phyloP scores from a whole-genome alignment of 495 filamentous ascomycete genomes.

The Monascus purpureus region DNA sequence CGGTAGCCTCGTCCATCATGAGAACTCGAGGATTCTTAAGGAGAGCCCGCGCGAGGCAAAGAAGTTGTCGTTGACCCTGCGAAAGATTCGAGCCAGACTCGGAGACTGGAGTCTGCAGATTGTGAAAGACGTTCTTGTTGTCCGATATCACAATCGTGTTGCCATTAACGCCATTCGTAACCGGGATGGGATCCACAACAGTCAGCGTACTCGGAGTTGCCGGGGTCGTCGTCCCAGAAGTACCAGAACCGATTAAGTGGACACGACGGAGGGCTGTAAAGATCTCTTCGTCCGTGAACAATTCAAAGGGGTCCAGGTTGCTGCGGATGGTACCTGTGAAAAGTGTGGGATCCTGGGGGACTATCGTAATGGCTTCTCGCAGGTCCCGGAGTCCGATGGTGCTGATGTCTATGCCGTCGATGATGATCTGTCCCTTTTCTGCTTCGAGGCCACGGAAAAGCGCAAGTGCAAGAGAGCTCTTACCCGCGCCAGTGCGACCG shows the following conservation, averaged over 20 bases:
- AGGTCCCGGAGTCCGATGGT: slow-evolving; percentile 82
- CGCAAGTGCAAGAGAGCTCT: slow-evolving; percentile 88
- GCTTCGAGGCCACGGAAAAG: slow-evolving; percentile 97
- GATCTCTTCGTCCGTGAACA: slow-evolving; percentile 87
- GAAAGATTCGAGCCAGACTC: slow-evolving; percentile 95
- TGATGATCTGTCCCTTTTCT: slow-evolving; percentile 74
- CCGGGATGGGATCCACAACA: slow-evolving; percentile 2
- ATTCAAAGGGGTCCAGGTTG: slow-evolving; percentile 87
- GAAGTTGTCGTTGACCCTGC: slow-evolving; percentile 88
- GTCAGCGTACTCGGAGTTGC: slow-evolving; percentile 22
- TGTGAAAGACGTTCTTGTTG: slow-evolving; percentile 92
- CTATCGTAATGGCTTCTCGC: slow-evolving; percentile 88
- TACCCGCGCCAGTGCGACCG: slow-evolving; percentile 90
- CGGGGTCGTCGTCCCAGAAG: slow-evolving; percentile 30
- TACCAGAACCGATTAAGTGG: slow-evolving; percentile 61
- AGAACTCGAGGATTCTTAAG: slow-evolving; percentile 85
- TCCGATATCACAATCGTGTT: slow-evolving; percentile 23
- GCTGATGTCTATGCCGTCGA: slow-evolving; percentile 83
- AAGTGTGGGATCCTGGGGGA: slow-evolving; percentile 94
- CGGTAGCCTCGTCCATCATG: slow-evolving; percentile 98
- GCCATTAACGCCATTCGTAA: slow-evolving; percentile 27
- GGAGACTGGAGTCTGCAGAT: slow-evolving; percentile 68
- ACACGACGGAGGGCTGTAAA: slow-evolving; percentile 82
- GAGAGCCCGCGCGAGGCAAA: slow-evolving; percentile 88
- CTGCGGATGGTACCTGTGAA: slow-evolving; percentile 91